A percentile compares a stretch with the other conserved stretches of the same genome.
phyloP scores from a whole-genome alignment of 352 stramenopile species.

The Phytophthora megakarya region DNA sequence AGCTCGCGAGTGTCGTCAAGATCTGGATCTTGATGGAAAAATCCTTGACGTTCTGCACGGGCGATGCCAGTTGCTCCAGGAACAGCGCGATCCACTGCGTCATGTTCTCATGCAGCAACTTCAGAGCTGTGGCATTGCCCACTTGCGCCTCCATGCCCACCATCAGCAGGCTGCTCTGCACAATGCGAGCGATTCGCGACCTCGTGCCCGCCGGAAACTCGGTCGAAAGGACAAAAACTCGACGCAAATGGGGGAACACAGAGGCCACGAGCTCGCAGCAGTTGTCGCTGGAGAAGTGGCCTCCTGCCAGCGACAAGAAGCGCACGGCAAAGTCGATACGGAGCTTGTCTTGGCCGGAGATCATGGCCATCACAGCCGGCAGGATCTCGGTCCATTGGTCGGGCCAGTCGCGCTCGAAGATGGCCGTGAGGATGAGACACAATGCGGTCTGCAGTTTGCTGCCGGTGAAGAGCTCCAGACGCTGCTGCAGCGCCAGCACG shows the following conservation, averaged over 20 bases:
- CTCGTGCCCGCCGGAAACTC: conserved; percentile 60
- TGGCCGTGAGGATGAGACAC: conserved; percentile 74
- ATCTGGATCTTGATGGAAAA: conserved; percentile 82
- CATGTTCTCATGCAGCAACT: conserved; percentile 70
- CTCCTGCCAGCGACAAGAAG: conserved; percentile 72
- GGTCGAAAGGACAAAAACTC: conserved; percentile 51
- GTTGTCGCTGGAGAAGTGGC: conserved; percentile 80
- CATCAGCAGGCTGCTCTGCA: conserved; percentile 80
- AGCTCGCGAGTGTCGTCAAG: conserved; percentile 70
- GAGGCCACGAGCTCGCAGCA: conserved; percentile 77
- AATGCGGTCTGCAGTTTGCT: conserved; percentile 84
- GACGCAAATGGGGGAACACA: conserved; percentile 76
- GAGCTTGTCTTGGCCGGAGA: conserved; percentile 55
- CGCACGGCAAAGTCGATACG: conserved; percentile 74
- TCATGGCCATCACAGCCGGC: conserved; percentile 62
- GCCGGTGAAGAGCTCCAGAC: conserved; percentile 57
- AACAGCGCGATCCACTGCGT: conserved; percentile 77
- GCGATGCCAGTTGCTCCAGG: conserved; percentile 50
- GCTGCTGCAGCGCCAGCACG: conserved; percentile 60
- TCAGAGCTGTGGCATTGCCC: conserved; percentile 58
- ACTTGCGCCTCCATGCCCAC: conserved; percentile 84
- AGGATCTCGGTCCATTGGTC: conserved; percentile 84
- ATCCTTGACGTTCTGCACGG: conserved; percentile 56
- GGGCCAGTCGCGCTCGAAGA: conserved; percentile 86
- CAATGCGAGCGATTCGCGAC: conserved; percentile 69